Conservation (phyloP, 2,329 filamentous ascomycete species). For the Fusarium cicatricum region DNA sequence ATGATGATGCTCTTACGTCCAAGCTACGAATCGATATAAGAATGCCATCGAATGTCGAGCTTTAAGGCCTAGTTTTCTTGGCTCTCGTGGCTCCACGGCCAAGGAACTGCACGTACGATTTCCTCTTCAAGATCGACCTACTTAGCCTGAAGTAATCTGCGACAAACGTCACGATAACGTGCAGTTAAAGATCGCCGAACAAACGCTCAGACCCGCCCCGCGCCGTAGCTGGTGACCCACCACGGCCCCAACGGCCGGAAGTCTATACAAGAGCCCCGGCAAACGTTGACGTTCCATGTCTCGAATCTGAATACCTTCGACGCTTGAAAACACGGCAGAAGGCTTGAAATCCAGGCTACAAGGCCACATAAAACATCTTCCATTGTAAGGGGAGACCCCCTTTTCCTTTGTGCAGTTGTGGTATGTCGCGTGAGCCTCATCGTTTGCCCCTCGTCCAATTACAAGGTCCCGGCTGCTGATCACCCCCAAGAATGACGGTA, state of each 20-base stretch:
- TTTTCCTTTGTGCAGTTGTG: slow-evolving; percentile 14
- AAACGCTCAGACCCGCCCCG: slow-evolving; percentile 23
- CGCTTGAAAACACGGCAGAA: slow-evolving; percentile 18
- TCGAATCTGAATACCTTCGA: slow-evolving; percentile 3
- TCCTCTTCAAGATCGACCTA: background rate
- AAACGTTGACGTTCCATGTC: slow-evolving; percentile 14
- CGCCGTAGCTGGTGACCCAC: slow-evolving; percentile 29
- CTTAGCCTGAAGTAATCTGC: slow-evolving; percentile 1
- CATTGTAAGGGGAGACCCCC: background rate
- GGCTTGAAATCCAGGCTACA: slow-evolving; percentile 1
- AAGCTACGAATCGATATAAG: slow-evolving; percentile 5
- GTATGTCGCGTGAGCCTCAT: slow-evolving; percentile 29
- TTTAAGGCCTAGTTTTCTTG: background rate
- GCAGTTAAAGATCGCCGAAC: slow-evolving; percentile 18
- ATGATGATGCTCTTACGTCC: slow-evolving; percentile 23
- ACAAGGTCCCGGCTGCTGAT: slow-evolving; percentile 27
- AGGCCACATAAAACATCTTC: background rate
- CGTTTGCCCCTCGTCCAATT: slow-evolving; percentile 26
- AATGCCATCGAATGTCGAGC: background rate
- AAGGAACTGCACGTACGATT: background rate
- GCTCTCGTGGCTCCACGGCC: background rate
- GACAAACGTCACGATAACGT: slow-evolving; percentile 20
- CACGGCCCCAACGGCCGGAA: slow-evolving; percentile 26
- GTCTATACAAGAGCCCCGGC: slow-evolving; percentile 4
- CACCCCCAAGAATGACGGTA: slow-evolving; percentile 32